phyloP scores from a whole-genome alignment of 495 filamentous ascomycete genomes.

The Tuber melanosporum region DNA sequence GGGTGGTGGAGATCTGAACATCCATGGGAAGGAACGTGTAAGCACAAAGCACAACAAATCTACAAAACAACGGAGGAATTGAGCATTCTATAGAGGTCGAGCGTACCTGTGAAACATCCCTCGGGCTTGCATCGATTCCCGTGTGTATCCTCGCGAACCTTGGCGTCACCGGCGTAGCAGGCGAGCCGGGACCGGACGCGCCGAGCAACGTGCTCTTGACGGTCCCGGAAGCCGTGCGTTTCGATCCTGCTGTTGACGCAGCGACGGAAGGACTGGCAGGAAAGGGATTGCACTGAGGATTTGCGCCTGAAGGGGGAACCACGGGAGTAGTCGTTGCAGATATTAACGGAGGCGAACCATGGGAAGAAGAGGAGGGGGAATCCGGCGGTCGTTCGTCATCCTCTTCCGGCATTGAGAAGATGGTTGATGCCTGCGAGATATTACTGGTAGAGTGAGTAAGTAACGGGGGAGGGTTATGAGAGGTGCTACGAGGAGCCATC shows the following conservation, averaged over 20 bases:
- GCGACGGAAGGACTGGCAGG: conserved; percentile 37
- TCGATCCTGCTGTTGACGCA: conserved; percentile 33
- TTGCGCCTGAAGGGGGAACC: conserved; percentile 33
- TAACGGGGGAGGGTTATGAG: conserved; percentile 33
- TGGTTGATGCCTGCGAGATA: conserved; percentile 31
- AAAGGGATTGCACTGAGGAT: conserved; percentile 39
- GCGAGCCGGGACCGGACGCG: conserved; percentile 36
- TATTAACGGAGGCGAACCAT: conserved; percentile 35
- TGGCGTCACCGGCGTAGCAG: conserved; percentile 35
- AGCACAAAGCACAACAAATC: conserved; percentile 26
- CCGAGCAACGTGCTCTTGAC: conserved; percentile 37
- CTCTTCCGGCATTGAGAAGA: conserved; percentile 35
- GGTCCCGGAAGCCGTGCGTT: conserved; percentile 39
- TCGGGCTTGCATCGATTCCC: conserved; percentile 37
- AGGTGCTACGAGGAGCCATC: conserved; percentile 20
- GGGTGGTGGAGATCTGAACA: conserved; percentile 56
- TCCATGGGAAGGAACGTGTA: conserved; percentile 32
- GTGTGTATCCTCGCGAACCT: conserved; percentile 36
- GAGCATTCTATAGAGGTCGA: conserved; percentile 30
- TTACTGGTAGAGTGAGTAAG: conserved; percentile 29
- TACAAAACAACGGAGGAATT: conserved; percentile 29
- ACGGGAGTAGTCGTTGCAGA: conserved; percentile 36
- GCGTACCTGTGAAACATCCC: conserved; percentile 41
- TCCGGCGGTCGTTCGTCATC: conserved; percentile 22
- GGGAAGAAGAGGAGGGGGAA: conserved; percentile 31